Evolutionary conservation across 2,329 filamentous ascomycete genomes (phyloP).

Genomic region (Magnaporthiopsis incrustans): DNA sequence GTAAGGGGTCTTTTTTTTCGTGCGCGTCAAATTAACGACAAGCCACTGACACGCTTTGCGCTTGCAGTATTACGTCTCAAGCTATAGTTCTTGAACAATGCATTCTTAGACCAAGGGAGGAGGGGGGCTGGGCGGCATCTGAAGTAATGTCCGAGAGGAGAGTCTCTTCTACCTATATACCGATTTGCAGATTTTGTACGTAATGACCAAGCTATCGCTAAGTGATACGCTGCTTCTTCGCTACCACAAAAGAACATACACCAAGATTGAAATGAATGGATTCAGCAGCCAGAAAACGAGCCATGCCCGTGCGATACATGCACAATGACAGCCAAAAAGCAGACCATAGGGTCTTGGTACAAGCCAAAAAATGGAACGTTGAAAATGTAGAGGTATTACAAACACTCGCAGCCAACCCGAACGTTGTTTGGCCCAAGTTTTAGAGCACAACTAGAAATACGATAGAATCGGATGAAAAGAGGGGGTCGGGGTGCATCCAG

Average conservation of each 20-base stretch:
- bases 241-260: background rate
- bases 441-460: background rate
- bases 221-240: background rate
- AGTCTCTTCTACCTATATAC: too few relatives aligned
- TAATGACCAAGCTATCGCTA: background rate
- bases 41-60: conserved; percentile 9
- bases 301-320: background rate
- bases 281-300: too few relatives aligned
- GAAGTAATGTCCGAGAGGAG: background rate
- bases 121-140: background rate
- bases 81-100: conserved; percentile 24
- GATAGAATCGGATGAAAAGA: background rate
- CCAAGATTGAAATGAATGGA: background rate
- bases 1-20: conserved; percentile 34
- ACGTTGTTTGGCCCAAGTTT: background rate
- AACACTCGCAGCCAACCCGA: background rate
- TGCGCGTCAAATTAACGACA: too few relatives aligned
- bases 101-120: background rate
- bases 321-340: background rate
- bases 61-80: conserved; percentile 31
- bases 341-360: background rate
- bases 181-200: too few relatives aligned
- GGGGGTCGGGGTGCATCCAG: conserved; percentile 1
- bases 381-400: background rate
- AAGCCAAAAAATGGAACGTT: background rate